Conservation (phyloP, 306 rosid species). For the Comarum palustre region DNA sequence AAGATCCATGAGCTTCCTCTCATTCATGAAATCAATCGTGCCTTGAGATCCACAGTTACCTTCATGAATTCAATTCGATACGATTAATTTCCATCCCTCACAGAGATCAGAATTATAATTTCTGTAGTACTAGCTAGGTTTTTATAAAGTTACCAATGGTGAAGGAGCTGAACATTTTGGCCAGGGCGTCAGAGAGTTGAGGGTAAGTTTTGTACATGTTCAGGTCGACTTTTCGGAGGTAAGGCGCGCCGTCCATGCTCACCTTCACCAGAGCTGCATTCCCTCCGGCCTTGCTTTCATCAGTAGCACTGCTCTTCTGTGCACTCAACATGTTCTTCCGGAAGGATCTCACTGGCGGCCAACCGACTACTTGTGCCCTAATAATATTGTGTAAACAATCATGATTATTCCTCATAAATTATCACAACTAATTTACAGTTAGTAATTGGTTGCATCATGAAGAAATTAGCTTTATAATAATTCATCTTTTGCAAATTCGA, state of each 20-base stretch:
- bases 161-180: slow-evolving; percentile 80
- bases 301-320: slow-evolving; percentile 41
- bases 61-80: slow-evolving; percentile 18
- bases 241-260: slow-evolving; percentile 97
- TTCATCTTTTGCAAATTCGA: background rate
- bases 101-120: background rate
- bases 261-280: slow-evolving; percentile 66
- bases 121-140: background rate
- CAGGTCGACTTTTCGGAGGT: slow-evolving; percentile 85
- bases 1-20: slow-evolving; percentile 82
- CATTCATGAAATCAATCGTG: slow-evolving; percentile 79
- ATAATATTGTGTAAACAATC: slow-evolving; percentile 6
- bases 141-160: slow-evolving; percentile 43
- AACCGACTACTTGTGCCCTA: slow-evolving; percentile 93
- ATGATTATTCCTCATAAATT: background rate
- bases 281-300: slow-evolving; percentile 28
- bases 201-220: slow-evolving; percentile 58
- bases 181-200: slow-evolving; percentile 71
- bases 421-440: too few species aligned
- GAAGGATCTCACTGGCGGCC: slow-evolving; percentile 87
- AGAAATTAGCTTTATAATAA: background rate
- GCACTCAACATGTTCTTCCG: slow-evolving; percentile 62
- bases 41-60: slow-evolving; percentile 86
- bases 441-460: background rate
- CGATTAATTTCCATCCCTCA: background rate